Percentiles rank a stretch among this genome's conserved stretches.
These are phyloP conservation scores for sweet orange (Citrus sinensis) DNA, from an alignment of 345 rosid genomes.

Conservation along the genomic window DNA sequence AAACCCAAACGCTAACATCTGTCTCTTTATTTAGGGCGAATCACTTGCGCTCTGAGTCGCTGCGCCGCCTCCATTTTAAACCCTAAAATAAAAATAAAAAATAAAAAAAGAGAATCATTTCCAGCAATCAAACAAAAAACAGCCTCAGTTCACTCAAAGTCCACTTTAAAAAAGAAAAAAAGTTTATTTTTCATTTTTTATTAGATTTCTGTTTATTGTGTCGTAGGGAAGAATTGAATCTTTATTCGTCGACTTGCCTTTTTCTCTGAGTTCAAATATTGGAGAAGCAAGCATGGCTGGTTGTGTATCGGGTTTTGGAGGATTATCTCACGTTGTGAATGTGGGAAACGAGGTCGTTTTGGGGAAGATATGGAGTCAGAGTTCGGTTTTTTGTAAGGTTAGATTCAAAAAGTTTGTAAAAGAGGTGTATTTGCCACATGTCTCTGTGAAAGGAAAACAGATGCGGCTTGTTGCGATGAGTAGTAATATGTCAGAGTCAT, in stretches of 20 bases:
- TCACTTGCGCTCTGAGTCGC: neutral
- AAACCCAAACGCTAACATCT: neutral
- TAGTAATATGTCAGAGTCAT: slow-evolving; percentile 36
- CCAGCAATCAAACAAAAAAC: neutral
- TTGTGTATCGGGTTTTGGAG: slow-evolving; percentile 32
- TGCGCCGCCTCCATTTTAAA: slow-evolving; percentile 1
- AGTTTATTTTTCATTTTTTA: neutral
- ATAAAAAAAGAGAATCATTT: neutral
- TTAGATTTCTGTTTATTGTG: neutral
- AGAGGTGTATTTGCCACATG: slow-evolving; percentile 11
- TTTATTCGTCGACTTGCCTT: slow-evolving; percentile 32
- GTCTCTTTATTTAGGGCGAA: neutral
- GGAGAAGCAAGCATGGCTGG: slow-evolving; percentile 39
- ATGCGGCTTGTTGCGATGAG: slow-evolving; percentile 34
- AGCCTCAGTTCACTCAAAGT: too few relatives aligned
- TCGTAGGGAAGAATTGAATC: neutral
- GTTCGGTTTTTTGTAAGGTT: slow-evolving; percentile 4
- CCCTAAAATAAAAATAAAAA: too few relatives aligned
- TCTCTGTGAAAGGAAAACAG: slow-evolving; percentile 26
- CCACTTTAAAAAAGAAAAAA: too few relatives aligned
- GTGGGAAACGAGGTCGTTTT: slow-evolving; percentile 24
- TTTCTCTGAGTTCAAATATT: neutral
- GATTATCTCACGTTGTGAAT: slow-evolving; percentile 26
- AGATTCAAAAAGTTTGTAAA: slow-evolving; percentile 14
- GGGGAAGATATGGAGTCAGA: slow-evolving; percentile 24